A percentile compares a stretch with the other conserved stretches of the same genome.
Evolutionary conservation across 352 stramenopile species (phyloP).

Genomic region (Halophytophthora batemanensis): DNA sequence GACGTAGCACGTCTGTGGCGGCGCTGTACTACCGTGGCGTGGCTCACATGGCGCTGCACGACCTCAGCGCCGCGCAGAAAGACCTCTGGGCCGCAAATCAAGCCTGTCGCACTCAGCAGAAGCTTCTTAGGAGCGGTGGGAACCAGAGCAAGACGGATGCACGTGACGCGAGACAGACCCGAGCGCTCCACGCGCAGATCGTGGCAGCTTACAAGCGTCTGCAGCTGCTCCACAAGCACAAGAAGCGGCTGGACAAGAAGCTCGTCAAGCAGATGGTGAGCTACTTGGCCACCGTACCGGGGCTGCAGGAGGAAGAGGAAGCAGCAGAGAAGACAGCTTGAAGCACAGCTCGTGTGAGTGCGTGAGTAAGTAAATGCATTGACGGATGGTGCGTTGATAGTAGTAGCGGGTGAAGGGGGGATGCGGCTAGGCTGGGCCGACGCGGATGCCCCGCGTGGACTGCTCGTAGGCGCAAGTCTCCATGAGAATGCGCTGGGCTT

Average conservation of each 20-base stretch:
- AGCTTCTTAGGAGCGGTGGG: constrained; percentile 26
- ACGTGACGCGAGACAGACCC: constrained; percentile 28
- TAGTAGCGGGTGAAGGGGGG: neutral
- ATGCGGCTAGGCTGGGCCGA: constrained; percentile 43
- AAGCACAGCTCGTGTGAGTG: neutral
- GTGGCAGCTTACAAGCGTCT: constrained; percentile 67
- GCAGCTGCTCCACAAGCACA: constrained; percentile 63
- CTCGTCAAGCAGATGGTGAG: constrained; percentile 82
- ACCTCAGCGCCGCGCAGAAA: constrained; percentile 55
- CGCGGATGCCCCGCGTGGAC: constrained; percentile 65
- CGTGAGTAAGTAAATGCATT: neutral
- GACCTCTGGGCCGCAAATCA: constrained; percentile 72
- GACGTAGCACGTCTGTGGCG: constrained; percentile 41
- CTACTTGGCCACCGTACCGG: constrained; percentile 71
- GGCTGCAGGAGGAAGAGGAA: constrained; percentile 36
- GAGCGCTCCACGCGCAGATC: constrained; percentile 46
- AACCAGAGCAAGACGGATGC: constrained; percentile 35
- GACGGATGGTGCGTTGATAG: too few species aligned
- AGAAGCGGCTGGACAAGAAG: constrained; percentile 81
- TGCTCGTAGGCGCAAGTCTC: constrained; percentile 59
- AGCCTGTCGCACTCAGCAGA: constrained; percentile 44
- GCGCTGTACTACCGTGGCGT: constrained; percentile 74
- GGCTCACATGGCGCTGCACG: constrained; percentile 55
- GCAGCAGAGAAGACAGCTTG: constrained; percentile 4
- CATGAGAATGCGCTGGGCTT: constrained; percentile 60